A percentile compares a stretch with the other conserved stretches of the same genome.
Conservation (phyloP, 306 rosid genomes). For the Cucumis melo region DNA sequence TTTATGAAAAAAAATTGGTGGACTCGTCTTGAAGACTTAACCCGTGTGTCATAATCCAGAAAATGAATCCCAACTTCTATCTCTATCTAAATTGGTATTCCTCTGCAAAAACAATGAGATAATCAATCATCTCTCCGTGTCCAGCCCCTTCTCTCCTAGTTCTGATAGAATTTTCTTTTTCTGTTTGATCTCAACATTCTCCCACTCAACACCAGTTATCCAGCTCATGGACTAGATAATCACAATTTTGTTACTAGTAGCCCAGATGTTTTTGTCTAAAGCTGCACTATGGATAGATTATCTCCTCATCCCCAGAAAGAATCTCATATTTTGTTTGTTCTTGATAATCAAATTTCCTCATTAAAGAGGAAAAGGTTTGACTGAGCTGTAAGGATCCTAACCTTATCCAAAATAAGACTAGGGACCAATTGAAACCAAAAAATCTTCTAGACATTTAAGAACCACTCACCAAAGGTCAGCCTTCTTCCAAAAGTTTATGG, state of each 20-base stretch:
- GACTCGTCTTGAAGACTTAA: too few species aligned
- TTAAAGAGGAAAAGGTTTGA: not conserved
- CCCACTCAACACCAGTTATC: not conserved
- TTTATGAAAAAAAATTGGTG: too few species aligned
- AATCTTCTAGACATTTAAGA: not conserved
- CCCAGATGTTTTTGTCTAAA: not conserved
- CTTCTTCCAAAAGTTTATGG: not conserved
- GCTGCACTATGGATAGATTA: not conserved
- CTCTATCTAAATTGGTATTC: too few species aligned
- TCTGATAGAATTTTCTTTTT: too few species aligned
- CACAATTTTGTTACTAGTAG: not conserved
- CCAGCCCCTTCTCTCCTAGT: too few species aligned
- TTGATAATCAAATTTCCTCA: not conserved
- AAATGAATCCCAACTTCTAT: too few species aligned
- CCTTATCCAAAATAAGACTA: not conserved
- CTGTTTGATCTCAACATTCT: too few species aligned
- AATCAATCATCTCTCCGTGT: too few species aligned
- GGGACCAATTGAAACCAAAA: not conserved
- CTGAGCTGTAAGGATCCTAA: not conserved
- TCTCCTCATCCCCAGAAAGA: not conserved
- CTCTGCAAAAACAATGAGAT: too few species aligned
- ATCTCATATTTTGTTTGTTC: not conserved
- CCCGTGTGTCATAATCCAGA: too few species aligned
- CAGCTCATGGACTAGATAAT: not conserved
- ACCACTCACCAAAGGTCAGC: not conserved